Evolutionary conservation across 805 yeast genomes (phyloP).

Genomic region (Monosporozyma siamensis): DNA sequence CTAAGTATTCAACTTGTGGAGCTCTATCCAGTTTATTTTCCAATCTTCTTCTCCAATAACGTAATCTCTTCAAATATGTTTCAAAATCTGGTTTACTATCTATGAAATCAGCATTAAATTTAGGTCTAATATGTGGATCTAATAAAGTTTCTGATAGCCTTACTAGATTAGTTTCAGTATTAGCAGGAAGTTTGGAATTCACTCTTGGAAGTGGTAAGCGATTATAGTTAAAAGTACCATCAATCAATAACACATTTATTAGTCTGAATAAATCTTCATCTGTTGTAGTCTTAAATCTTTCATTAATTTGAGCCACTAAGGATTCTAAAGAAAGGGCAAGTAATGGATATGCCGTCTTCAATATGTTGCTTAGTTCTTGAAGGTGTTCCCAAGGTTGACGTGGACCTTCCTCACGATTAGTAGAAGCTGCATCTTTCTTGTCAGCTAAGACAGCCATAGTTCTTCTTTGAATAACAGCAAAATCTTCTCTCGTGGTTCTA

Average conservation of each 20-base stretch:
- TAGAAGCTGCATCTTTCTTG: constrained; percentile 14
- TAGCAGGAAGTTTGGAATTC: constrained; percentile 80
- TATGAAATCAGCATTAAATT: constrained; percentile 87
- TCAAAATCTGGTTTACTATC: constrained; percentile 81
- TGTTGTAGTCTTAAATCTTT: constrained; percentile 83
- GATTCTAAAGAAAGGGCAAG: constrained; percentile 89
- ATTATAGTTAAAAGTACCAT: constrained; percentile 84
- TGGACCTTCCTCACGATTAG: constrained; percentile 16
- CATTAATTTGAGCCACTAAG: constrained; percentile 88
- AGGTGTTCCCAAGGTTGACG: constrained; percentile 91
- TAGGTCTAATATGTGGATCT: constrained; percentile 80
- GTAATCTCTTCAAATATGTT: constrained; percentile 68
- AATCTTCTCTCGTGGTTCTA: constrained; percentile 91
- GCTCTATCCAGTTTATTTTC: constrained; percentile 88
- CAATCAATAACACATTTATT: constrained; percentile 84
- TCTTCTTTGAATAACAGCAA: constrained; percentile 77
- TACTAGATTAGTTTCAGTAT: constrained; percentile 80
- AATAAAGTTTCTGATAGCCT: constrained; percentile 88
- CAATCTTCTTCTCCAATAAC: constrained; percentile 87
- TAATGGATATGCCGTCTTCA: constrained; percentile 93
- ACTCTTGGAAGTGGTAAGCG: constrained; percentile 80
- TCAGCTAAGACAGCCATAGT: constrained; percentile 39
- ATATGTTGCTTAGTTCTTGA: constrained; percentile 83
- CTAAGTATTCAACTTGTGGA: constrained; percentile 69
- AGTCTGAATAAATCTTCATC: constrained; percentile 95